Percentiles rank a stretch among this genome's conserved stretches.
phyloP scores from a whole-genome alignment of 371 early-diverging fungal genomes.

The Batrachochytrium dendrobatidis region DNA sequence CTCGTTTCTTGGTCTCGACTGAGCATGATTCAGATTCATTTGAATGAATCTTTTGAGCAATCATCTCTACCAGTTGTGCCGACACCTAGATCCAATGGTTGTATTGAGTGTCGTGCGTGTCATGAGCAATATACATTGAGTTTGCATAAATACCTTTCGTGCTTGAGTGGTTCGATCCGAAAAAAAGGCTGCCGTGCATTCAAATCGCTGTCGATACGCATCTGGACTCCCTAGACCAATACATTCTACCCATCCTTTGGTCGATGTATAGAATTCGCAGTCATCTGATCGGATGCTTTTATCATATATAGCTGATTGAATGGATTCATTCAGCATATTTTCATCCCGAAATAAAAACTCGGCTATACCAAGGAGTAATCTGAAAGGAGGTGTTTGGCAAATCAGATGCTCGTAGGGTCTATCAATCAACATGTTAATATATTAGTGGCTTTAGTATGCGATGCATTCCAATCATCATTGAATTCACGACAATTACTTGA shows the following conservation, averaged over 20 bases:
- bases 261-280: conserved; percentile 82
- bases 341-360: conserved; percentile 81
- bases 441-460: background rate
- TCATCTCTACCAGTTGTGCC: conserved; percentile 14
- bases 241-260: conserved; percentile 87
- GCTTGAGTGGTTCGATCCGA: conserved; percentile 63
- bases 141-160: conserved; percentile 8
- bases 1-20: too few species aligned
- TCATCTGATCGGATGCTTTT: conserved; percentile 83
- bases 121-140: background rate
- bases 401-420: conserved; percentile 88
- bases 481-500: conserved; percentile 41
- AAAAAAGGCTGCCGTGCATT: conserved; percentile 74
- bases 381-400: conserved; percentile 91
- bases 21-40: too few species aligned
- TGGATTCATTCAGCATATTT: conserved; percentile 70
- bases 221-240: conserved; percentile 77
- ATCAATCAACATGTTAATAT: background rate
- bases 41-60: conserved; percentile 11
- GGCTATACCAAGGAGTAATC: conserved; percentile 89
- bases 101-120: background rate
- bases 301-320: conserved; percentile 72
- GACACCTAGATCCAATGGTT: conserved; percentile 9
- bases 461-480: background rate
- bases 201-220: conserved; percentile 76